Conservation (phyloP, 2,329 filamentous ascomycete species). For the Paracoccidioides lutzii region DNA sequence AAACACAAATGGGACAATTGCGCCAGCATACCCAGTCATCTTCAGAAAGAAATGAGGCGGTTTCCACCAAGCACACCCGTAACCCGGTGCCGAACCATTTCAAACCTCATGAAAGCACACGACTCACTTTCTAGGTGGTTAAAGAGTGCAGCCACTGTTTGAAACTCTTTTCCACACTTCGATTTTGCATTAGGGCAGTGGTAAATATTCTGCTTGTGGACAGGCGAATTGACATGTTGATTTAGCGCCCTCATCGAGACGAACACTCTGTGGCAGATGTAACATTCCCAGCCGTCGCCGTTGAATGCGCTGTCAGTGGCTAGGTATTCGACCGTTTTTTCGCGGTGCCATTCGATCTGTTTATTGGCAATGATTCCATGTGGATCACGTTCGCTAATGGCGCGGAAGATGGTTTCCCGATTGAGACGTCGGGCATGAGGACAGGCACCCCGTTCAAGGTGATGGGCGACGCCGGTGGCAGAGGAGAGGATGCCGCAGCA, state of each 20-base stretch:
- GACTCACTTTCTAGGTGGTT: slow-evolving; percentile 36
- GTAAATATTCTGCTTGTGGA: slow-evolving; percentile 38
- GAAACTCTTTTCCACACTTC: slow-evolving; percentile 26
- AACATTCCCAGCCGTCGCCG: slow-evolving; percentile 38
- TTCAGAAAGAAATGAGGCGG: slow-evolving; percentile 9
- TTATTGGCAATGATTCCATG: slow-evolving; percentile 40
- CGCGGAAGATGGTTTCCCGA: slow-evolving; percentile 36
- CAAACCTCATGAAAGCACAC: slow-evolving; percentile 30
- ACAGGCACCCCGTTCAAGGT: slow-evolving; percentile 46
- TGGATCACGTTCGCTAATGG: slow-evolving; percentile 37
- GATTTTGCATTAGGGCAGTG: slow-evolving; percentile 29
- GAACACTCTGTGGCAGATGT: slow-evolving; percentile 41
- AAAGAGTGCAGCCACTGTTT: slow-evolving; percentile 29
- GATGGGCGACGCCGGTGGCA: slow-evolving; percentile 43
- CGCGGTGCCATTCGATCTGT: slow-evolving; percentile 35
- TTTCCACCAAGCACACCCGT: slow-evolving; percentile 9
- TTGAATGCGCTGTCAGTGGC: slow-evolving; percentile 37
- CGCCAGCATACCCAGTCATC: no score
- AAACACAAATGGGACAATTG: no score
- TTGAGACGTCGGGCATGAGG: slow-evolving; percentile 33
- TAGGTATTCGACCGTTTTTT: slow-evolving; percentile 19
- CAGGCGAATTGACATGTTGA: slow-evolving; percentile 42
- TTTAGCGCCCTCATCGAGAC: slow-evolving; percentile 27
- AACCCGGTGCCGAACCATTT: slow-evolving; percentile 23
- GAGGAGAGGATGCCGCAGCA: slow-evolving; percentile 41